phyloP scores from a whole-genome alignment of 495 filamentous ascomycete species.

The Aspergillus wentii region DNA sequence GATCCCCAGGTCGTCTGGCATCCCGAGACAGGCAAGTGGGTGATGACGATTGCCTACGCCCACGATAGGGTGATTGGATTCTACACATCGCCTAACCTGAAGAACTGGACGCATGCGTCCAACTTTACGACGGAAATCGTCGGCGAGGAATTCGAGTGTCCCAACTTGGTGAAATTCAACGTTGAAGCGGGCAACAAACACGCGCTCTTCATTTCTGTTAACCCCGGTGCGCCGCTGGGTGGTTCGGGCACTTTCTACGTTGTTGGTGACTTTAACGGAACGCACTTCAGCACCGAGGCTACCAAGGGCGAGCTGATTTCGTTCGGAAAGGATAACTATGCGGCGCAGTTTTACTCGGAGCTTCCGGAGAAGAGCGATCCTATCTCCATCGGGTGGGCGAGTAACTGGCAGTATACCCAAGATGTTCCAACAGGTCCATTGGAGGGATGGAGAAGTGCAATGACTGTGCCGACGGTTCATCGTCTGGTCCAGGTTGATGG shows the following conservation, averaged over 20 bases:
- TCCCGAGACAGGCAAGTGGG: conserved; percentile 36
- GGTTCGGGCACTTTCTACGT: conserved; percentile 37
- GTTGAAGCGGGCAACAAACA: conserved; percentile 27
- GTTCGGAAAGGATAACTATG: conserved; percentile 52
- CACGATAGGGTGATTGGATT: conserved; percentile 44
- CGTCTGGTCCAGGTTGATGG: conserved; percentile 38
- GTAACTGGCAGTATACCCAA: conserved; percentile 50
- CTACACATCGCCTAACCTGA: conserved; percentile 45
- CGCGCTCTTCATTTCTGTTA: conserved; percentile 44
- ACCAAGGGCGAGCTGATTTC: conserved; percentile 17
- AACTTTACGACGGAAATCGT: conserved; percentile 42
- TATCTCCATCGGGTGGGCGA: conserved; percentile 48
- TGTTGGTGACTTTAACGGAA: conserved; percentile 46
- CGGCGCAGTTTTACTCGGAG: conserved; percentile 47
- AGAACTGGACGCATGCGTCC: conserved; percentile 44
- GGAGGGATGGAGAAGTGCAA: conserved; percentile 43
- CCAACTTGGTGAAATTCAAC: conserved; percentile 32
- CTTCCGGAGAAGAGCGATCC: conserved; percentile 27
- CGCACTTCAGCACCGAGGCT: conserved; percentile 8
- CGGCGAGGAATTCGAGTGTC: conserved; percentile 49
- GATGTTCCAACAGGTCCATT: conserved; percentile 41
- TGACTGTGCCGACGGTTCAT: conserved; percentile 37
- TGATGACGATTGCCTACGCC: conserved; percentile 43
- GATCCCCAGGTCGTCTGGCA: conserved; percentile 52
- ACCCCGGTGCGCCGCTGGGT: conserved; percentile 49